phyloP scores from a whole-genome alignment of 352 stramenopile species.

The Saprolegnia parasitica region DNA sequence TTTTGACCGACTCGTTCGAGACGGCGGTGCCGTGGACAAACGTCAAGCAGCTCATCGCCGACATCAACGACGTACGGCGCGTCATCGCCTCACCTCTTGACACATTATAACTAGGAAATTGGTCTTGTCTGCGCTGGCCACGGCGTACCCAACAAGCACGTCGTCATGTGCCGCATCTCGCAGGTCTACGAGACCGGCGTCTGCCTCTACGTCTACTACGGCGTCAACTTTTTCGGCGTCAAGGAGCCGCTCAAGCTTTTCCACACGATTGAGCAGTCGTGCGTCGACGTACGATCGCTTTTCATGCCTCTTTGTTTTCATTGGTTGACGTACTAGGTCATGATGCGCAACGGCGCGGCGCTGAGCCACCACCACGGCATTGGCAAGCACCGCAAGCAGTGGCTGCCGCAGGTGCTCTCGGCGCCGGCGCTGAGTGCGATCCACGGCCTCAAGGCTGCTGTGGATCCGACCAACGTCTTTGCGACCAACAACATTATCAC shows the following conservation, averaged over 20 bases:
- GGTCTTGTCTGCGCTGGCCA: constrained; percentile 36
- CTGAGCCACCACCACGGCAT: constrained; percentile 95
- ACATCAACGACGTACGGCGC: constrained; percentile 38
- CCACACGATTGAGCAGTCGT: constrained; percentile 61
- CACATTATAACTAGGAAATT: constrained; percentile 35
- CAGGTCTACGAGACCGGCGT: constrained; percentile 94
- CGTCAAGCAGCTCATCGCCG: constrained; percentile 46
- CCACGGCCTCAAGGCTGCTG: constrained; percentile 74
- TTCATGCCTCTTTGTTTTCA: constrained; percentile 35
- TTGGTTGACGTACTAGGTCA: constrained; percentile 55
- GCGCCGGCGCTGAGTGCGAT: constrained; percentile 59
- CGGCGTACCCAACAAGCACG: constrained; percentile 66
- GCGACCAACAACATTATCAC: constrained; percentile 70
- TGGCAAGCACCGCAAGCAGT: constrained; percentile 89
- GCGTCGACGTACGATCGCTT: constrained; percentile 35
- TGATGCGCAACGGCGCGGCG: constrained; percentile 86
- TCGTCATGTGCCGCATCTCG: constrained; percentile 90
- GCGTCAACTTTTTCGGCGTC: constrained; percentile 88
- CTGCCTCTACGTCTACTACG: constrained; percentile 96
- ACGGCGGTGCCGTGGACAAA: constrained; percentile 77
- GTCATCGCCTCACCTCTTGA: background rate
- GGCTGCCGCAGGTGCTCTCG: constrained; percentile 81
- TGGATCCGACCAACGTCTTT: constrained; percentile 92
- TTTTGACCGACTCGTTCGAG: constrained; percentile 90
- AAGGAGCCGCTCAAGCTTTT: constrained; percentile 77